phyloP scores from a whole-genome alignment of 2,329 filamentous ascomycete genomes.

The Verticillium klebahnii region DNA sequence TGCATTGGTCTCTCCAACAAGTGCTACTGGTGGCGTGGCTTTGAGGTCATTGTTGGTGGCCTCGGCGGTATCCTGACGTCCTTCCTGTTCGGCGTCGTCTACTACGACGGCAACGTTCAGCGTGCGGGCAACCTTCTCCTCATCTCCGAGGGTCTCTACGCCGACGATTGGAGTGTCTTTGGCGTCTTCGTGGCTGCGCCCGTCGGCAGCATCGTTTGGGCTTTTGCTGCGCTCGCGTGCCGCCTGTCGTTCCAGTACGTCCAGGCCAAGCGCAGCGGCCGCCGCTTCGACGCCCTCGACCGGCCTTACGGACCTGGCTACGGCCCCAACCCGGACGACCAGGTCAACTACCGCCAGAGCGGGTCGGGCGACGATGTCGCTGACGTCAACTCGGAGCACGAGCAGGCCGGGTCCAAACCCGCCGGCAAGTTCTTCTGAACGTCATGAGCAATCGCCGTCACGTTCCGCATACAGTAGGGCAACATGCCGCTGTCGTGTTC shows the following conservation, averaged over 20 bases:
- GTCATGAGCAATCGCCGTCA: not conserved
- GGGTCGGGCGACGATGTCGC: slow-evolving; percentile 19
- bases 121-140: slow-evolving; percentile 65
- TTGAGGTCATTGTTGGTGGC: slow-evolving; percentile 74
- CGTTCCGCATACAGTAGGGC: too few species aligned
- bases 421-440: slow-evolving; percentile 51
- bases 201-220: slow-evolving; percentile 69
- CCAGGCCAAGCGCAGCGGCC: slow-evolving; percentile 51
- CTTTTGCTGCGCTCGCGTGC: slow-evolving; percentile 54
- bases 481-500: too few species aligned
- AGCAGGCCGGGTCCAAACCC: slow-evolving; percentile 27
- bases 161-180: slow-evolving; percentile 75
- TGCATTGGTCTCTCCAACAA: slow-evolving; percentile 65
- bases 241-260: slow-evolving; percentile 57
- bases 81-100: slow-evolving; percentile 76
- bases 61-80: slow-evolving; percentile 74
- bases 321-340: not conserved
- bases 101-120: slow-evolving; percentile 68
- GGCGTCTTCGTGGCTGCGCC: slow-evolving; percentile 80
- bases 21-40: slow-evolving; percentile 71
- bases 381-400: slow-evolving; percentile 23
- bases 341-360: slow-evolving; percentile 8
- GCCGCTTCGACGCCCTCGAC: slow-evolving; percentile 64
- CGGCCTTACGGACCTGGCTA: slow-evolving; percentile 29
- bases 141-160: slow-evolving; percentile 69